Percentiles rank a stretch among this genome's conserved stretches.
Conservation (phyloP, 768 basidiomycete species). For the Imleria badia region DNA sequence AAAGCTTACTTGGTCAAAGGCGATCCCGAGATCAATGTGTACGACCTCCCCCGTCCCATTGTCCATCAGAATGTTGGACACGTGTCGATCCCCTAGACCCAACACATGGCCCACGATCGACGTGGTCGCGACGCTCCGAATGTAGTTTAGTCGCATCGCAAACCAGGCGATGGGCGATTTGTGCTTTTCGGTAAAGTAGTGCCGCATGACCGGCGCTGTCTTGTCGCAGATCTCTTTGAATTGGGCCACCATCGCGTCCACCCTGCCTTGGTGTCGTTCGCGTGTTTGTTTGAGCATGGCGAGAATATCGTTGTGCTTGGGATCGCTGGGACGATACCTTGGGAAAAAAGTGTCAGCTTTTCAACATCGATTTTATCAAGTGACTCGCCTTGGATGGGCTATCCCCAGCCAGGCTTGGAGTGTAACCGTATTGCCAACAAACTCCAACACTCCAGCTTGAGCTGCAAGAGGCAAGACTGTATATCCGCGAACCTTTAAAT, state of each 20-base stretch:
- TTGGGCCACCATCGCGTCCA: slow-evolving; percentile 32
- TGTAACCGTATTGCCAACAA: slow-evolving; percentile 76
- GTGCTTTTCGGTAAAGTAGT: slow-evolving; percentile 90
- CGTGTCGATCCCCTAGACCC: slow-evolving; percentile 91
- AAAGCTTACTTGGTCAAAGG: slow-evolving; percentile 80
- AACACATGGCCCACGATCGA: slow-evolving; percentile 93
- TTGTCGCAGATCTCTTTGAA: slow-evolving; percentile 41
- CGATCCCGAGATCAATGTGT: slow-evolving; percentile 95
- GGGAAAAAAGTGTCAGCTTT: neutral
- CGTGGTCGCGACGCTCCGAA: slow-evolving; percentile 88
- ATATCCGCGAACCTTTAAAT: slow-evolving; percentile 78
- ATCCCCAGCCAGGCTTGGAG: slow-evolving; percentile 58
- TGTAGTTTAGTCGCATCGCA: slow-evolving; percentile 83
- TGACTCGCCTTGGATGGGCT: slow-evolving; percentile 62
- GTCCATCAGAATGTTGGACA: slow-evolving; percentile 90
- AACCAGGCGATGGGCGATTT: slow-evolving; percentile 92
- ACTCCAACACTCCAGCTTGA: slow-evolving; percentile 86
- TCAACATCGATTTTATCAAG: neutral
- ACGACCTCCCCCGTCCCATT: slow-evolving; percentile 80
- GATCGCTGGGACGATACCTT: slow-evolving; percentile 70
- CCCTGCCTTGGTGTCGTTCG: slow-evolving; percentile 28
- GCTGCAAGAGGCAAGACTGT: slow-evolving; percentile 83
- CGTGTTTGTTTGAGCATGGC: slow-evolving; percentile 33
- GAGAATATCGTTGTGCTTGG: slow-evolving; percentile 34
- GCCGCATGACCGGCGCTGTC: slow-evolving; percentile 87